Evolutionary conservation across 495 filamentous ascomycete species (phyloP).

Genomic region (Endocarpon pusillum): DNA sequence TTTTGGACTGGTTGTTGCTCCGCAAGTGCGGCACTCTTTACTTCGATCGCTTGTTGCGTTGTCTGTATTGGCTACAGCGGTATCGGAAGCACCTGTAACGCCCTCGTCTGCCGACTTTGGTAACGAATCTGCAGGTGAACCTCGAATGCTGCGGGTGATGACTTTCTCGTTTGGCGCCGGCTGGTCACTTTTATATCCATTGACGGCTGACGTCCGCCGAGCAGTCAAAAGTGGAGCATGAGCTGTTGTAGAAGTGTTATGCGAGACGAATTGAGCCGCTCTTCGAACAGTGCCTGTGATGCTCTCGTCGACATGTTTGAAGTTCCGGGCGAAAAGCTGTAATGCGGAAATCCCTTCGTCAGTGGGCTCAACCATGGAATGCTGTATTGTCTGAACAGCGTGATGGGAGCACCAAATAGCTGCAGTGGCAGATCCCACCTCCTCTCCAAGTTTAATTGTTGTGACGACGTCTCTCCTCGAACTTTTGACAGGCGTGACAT

Average conservation of each 20-base stretch:
- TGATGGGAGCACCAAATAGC: constrained; percentile 87
- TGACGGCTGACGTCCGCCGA: constrained; percentile 25
- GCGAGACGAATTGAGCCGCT: constrained; percentile 47
- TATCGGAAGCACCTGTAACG: constrained; percentile 20
- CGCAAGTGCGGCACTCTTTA: constrained; percentile 24
- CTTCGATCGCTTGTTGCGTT: constrained; percentile 9
- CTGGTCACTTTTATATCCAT: constrained; percentile 11
- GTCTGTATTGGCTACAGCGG: constrained; percentile 8
- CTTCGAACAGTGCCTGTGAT: constrained; percentile 85
- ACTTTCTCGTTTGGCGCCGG: constrained; percentile 14
- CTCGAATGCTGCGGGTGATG: constrained; percentile 13
- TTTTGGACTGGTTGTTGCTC: constrained; percentile 22
- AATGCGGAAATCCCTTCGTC: constrained; percentile 51
- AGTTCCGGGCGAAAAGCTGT: constrained; percentile 69
- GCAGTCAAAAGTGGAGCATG: constrained; percentile 11
- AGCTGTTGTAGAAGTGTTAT: constrained; percentile 21
- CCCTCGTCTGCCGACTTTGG: constrained; percentile 15
- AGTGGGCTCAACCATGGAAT: constrained; percentile 58
- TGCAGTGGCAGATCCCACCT: constrained; percentile 59
- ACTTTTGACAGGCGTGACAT: constrained; percentile 76
- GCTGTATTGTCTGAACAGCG: constrained; percentile 46
- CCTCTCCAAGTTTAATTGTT: constrained; percentile 56
- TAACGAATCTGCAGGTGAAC: constrained; percentile 5
- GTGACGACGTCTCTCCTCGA: constrained; percentile 61
- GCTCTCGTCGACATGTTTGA: constrained; percentile 85